These are phyloP conservation scores for Senna tora DNA, from an alignment of 306 rosid genomes.

Conservation along the genomic window DNA sequence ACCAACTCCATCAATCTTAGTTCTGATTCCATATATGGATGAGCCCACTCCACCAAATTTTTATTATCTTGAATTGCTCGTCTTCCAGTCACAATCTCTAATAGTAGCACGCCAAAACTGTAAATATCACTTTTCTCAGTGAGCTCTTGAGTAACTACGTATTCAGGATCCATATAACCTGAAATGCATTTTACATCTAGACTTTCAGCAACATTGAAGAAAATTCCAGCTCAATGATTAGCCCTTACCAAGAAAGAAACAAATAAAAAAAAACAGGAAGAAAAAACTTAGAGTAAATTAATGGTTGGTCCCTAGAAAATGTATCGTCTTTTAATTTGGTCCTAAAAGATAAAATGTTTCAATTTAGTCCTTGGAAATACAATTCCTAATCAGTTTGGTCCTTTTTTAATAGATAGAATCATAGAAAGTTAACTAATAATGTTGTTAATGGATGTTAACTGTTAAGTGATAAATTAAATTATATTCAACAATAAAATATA, in stretches of 20 bases:
- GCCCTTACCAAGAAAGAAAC: background rate
- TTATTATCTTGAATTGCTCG: conserved; percentile 78
- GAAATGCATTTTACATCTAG: conserved; percentile 45
- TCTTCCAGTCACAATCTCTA: conserved; percentile 88
- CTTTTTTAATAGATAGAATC: too few species aligned
- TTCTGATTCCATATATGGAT: conserved; percentile 62
- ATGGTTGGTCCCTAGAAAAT: too few species aligned
- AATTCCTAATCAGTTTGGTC: too few species aligned
- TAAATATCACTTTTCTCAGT: conserved; percentile 92
- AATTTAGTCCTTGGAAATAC: too few species aligned
- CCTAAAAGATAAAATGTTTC: too few species aligned
- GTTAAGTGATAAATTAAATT: too few species aligned
- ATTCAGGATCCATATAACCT: conserved; percentile 99
- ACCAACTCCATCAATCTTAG: conserved; percentile 72
- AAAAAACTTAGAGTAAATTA: too few species aligned
- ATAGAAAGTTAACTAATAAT: too few species aligned
- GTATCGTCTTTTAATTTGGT: too few species aligned
- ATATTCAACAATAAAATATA: too few species aligned
- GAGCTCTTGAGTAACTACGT: conserved; percentile 88
- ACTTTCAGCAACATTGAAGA: conserved; percentile 29
- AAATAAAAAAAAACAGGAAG: background rate
- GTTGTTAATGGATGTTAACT: too few species aligned
- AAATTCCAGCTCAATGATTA: background rate
- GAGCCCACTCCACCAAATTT: conserved; percentile 93
- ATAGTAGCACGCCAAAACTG: conserved; percentile 88